Evolutionary conservation across 2,329 filamentous ascomycete genomes (phyloP).

Genomic region (Scedosporium boydii): DNA sequence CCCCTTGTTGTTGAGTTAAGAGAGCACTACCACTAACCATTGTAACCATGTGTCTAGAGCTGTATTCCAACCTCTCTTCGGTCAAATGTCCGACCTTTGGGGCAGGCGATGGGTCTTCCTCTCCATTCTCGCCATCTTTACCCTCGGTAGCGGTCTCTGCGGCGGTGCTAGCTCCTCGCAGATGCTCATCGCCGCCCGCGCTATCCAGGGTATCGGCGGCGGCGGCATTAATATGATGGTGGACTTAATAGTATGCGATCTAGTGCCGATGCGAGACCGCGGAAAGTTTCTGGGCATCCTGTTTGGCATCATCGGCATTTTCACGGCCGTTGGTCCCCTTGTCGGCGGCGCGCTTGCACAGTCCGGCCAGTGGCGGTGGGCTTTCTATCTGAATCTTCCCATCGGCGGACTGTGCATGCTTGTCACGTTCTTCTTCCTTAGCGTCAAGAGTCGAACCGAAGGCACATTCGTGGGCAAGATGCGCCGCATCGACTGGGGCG

Average conservation of each 20-base stretch:
- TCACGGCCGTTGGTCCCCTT: conserved; percentile 17
- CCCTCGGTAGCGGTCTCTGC: conserved; percentile 40
- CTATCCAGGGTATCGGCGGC: conserved; percentile 33
- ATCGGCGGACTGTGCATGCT: conserved; percentile 20
- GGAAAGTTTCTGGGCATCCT: conserved; percentile 18
- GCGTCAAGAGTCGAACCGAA: conserved; percentile 21
- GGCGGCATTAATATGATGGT: conserved; percentile 24
- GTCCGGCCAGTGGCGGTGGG: conserved; percentile 24
- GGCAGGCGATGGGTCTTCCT: conserved; percentile 35
- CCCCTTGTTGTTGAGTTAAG: not conserved
- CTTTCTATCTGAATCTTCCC: conserved; percentile 26
- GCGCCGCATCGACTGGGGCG: conserved; percentile 20
- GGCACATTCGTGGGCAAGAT: conserved; percentile 27
- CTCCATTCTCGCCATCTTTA: conserved; percentile 33
- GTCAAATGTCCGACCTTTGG: conserved; percentile 42
- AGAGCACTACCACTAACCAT: not conserved
- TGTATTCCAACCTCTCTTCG: conserved; percentile 38
- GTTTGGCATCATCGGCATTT: conserved; percentile 31
- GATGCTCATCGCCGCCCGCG: conserved; percentile 38
- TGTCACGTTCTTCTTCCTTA: conserved; percentile 16
- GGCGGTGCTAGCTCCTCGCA: conserved; percentile 32
- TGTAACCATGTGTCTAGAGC: not conserved
- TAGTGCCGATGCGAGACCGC: conserved; percentile 29
- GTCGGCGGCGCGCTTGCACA: conserved; percentile 18
- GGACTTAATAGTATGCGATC: conserved; percentile 13